Percentiles rank a stretch among this genome's conserved stretches.
Evolutionary conservation across 2,329 filamentous ascomycete genomes (phyloP).

Genomic region (Aspergillus versicolor): DNA sequence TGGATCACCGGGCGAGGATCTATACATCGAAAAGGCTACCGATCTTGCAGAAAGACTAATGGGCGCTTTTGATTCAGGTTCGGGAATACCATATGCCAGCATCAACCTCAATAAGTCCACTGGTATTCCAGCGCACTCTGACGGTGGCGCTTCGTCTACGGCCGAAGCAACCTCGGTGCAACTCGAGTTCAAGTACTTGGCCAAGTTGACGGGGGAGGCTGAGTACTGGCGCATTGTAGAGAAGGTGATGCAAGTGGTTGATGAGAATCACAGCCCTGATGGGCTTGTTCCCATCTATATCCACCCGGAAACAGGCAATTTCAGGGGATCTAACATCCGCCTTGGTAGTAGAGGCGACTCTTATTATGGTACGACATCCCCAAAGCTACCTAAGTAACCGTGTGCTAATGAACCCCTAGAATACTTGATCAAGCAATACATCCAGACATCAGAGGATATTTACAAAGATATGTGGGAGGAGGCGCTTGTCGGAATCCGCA

Average conservation of each 20-base stretch:
- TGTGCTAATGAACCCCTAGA: slow-evolving; percentile 47
- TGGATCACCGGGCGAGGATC: slow-evolving; percentile 74
- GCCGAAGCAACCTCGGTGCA: slow-evolving; percentile 91
- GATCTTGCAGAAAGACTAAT: slow-evolving; percentile 86
- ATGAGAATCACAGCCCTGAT: slow-evolving; percentile 74
- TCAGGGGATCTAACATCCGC: slow-evolving; percentile 81
- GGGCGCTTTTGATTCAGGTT: slow-evolving; percentile 81
- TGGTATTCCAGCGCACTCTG: slow-evolving; percentile 78
- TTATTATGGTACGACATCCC: slow-evolving; percentile 67
- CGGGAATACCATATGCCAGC: slow-evolving; percentile 86
- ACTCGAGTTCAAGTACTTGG: slow-evolving; percentile 94
- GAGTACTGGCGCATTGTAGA: slow-evolving; percentile 91
- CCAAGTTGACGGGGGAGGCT: slow-evolving; percentile 88
- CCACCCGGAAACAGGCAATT: slow-evolving; percentile 73
- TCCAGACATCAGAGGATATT: slow-evolving; percentile 83
- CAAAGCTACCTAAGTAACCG: not conserved
- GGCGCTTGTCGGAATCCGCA: slow-evolving; percentile 78
- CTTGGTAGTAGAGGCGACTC: slow-evolving; percentile 93
- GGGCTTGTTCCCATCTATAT: slow-evolving; percentile 92
- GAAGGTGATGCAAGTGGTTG: slow-evolving; percentile 86
- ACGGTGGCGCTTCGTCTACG: slow-evolving; percentile 86
- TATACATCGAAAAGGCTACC: slow-evolving; percentile 94
- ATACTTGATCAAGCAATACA: slow-evolving; percentile 97
- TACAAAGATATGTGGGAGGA: slow-evolving; percentile 95
- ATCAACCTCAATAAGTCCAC: slow-evolving; percentile 77